Conservation (phyloP, 345 rosid genomes). For the Eucalyptus dawsonii region DNA sequence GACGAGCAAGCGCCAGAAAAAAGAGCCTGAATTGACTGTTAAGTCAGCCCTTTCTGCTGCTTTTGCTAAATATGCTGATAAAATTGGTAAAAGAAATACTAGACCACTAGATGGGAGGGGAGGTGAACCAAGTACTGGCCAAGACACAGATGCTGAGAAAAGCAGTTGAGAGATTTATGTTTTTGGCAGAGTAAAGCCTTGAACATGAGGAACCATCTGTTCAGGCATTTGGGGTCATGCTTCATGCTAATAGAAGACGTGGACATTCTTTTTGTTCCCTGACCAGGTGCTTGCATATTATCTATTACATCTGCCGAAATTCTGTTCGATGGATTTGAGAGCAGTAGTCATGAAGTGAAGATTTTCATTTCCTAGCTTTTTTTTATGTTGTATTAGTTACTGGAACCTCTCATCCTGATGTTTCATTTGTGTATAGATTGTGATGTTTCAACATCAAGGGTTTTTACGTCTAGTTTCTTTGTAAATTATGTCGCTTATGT, state of each 20-base stretch:
- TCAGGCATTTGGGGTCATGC: background rate
- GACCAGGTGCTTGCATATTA: background rate
- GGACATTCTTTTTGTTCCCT: background rate
- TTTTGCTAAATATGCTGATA: slow-evolving; percentile 49
- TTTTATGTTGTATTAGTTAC: background rate
- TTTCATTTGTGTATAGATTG: background rate
- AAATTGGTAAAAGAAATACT: slow-evolving; percentile 13
- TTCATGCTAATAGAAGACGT: background rate
- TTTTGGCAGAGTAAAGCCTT: background rate
- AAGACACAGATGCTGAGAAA: background rate
- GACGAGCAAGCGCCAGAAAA: slow-evolving; percentile 32
- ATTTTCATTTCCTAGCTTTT: background rate
- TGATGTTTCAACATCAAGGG: background rate
- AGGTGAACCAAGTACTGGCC: slow-evolving; percentile 7
- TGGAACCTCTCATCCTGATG: background rate
- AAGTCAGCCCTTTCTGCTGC: slow-evolving; percentile 74
- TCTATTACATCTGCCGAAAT: background rate
- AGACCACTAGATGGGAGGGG: background rate
- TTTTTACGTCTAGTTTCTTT: background rate
- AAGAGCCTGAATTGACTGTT: slow-evolving; percentile 47
- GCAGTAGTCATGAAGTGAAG: background rate
- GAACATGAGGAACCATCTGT: background rate
- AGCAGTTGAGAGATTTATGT: background rate
- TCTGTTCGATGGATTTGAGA: background rate
- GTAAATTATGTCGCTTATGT: background rate